Base-by-base conservation (phyloP, 192 early-diverging fungal species). In the Oehlia diaphana region DNA sequence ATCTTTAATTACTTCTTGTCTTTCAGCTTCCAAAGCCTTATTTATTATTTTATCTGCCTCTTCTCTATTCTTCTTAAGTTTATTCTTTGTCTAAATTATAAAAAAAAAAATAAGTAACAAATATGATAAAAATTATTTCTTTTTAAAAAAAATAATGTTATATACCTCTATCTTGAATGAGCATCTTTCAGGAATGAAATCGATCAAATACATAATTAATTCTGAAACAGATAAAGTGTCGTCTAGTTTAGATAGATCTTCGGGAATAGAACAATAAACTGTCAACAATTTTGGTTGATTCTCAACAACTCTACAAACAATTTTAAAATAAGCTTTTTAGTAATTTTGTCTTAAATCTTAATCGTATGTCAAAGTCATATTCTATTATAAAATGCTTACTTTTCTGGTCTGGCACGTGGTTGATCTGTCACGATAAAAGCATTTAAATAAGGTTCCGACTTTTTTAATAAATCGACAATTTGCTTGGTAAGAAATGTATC, bases 1-100 rank as follows among this genome's bases (percentile, higher is more conserved):
- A 42, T 42, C 39, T 10, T 39, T 37, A 70, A 19, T 39, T 70
- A 70, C 68, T 37, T 70, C 68, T 70, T 70, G 68, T 39, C 68
- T 70, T 44, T 70, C 68, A 6, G 7, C 19, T 19, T 33, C 68
- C 42, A 70, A 69, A 39, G 21, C 21, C n/a, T 70, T 70, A n/a
- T 70, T 33, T 70, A 70, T 44, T 1, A 8, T 19, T 70, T 42
- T 70, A 1, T 70, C 37, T 7, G 68, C 68, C 4, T 39, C 21
- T 42, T 70, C 68, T 70, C 68, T 70, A 7, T 70, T 70, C 3
- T 70, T 70, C 16, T 21, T 70, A 4, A 70, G 0, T n/a, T 70
- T 70, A 39, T 35, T 21, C 19, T 37, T 70, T 2, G 68, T 70
- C 68, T 70, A n/a, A 69, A 69, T 19, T 8, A 53, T 19, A 16